phyloP scores from a whole-genome alignment of 2,329 filamentous ascomycete genomes.

The Cladophialophora yegresii region DNA sequence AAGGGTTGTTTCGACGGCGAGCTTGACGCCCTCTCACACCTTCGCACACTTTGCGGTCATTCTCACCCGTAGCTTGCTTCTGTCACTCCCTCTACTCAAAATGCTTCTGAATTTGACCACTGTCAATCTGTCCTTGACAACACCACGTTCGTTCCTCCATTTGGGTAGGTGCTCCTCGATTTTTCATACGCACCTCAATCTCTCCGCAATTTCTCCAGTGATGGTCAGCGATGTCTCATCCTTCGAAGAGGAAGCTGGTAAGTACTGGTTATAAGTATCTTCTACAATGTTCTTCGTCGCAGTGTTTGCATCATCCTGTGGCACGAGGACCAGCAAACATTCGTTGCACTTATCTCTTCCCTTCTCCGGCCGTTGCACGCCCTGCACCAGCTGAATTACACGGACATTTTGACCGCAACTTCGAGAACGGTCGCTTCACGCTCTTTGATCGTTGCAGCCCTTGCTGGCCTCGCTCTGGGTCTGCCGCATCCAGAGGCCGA shows the following conservation, averaged over 20 bases:
- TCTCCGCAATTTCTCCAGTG: slow-evolving; percentile 4
- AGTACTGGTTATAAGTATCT: slow-evolving; percentile 8
- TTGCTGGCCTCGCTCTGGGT: slow-evolving; percentile 8
- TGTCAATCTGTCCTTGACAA: neutral
- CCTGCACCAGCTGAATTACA: neutral
- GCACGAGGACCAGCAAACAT: neutral
- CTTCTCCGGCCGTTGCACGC: neutral
- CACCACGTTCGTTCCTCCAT: neutral
- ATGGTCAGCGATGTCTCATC: slow-evolving; percentile 20
- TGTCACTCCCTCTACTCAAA: neutral
- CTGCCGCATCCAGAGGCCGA: slow-evolving; percentile 7
- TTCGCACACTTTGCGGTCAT: slow-evolving; percentile 11
- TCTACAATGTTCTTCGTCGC: neutral
- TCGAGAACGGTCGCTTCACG: slow-evolving; percentile 5
- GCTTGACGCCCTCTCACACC: neutral
- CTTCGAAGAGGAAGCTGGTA: neutral
- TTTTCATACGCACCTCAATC: neutral
- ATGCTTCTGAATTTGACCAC: slow-evolving; percentile 1
- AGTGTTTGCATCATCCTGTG: neutral
- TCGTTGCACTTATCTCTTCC: neutral
- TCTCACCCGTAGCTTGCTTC: neutral
- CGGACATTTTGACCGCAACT: neutral
- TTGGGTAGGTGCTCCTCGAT: neutral
- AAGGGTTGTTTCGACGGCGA: neutral
- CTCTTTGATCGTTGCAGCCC: slow-evolving; percentile 6